phyloP scores from a whole-genome alignment of 345 rosid genomes.

The Lepidium sativum region DNA sequence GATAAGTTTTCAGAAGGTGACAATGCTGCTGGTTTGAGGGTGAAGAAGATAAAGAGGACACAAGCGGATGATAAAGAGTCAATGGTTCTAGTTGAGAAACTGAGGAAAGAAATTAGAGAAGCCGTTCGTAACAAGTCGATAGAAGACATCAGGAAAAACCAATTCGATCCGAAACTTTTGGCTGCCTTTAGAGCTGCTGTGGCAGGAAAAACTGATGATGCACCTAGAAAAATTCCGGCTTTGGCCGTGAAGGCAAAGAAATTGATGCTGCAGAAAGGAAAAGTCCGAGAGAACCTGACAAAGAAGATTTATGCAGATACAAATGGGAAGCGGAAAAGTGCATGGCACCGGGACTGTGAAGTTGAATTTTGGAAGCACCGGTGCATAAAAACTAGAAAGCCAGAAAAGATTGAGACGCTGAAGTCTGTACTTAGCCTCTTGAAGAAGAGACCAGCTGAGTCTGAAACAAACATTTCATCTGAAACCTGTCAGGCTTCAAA shows the following conservation, averaged over 20 bases:
- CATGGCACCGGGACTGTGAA: conserved; percentile 96
- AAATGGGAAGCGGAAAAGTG: conserved; percentile 79
- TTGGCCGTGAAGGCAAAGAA: conserved; percentile 65
- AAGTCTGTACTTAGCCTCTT: conserved; percentile 80
- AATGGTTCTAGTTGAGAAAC: conserved; percentile 56
- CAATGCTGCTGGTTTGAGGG: conserved; percentile 61
- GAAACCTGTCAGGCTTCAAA: conserved; percentile 39
- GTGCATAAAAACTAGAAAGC: conserved; percentile 59
- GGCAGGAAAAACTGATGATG: conserved; percentile 60
- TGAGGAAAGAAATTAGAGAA: conserved; percentile 87
- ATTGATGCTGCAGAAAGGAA: conserved; percentile 86
- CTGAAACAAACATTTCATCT: conserved; percentile 27
- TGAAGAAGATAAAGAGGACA: conserved; percentile 85
- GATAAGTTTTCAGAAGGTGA: conserved; percentile 48
- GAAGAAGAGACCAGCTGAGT: conserved; percentile 42
- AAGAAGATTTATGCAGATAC: conserved; percentile 82
- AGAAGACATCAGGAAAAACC: conserved; percentile 48
- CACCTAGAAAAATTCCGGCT: conserved; percentile 43
- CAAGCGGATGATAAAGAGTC: conserved; percentile 59
- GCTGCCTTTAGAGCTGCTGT: conserved; percentile 87
- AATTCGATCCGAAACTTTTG: conserved; percentile 86
- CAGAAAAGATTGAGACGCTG: conserved; percentile 90
- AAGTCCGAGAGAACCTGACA: conserved; percentile 90
- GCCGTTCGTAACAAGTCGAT: conserved; percentile 66
- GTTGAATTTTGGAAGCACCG: conserved; percentile 99